Evolutionary conservation across 2,329 filamentous ascomycete species (phyloP).

Genomic region (Penicillium psychrosexuale): DNA sequence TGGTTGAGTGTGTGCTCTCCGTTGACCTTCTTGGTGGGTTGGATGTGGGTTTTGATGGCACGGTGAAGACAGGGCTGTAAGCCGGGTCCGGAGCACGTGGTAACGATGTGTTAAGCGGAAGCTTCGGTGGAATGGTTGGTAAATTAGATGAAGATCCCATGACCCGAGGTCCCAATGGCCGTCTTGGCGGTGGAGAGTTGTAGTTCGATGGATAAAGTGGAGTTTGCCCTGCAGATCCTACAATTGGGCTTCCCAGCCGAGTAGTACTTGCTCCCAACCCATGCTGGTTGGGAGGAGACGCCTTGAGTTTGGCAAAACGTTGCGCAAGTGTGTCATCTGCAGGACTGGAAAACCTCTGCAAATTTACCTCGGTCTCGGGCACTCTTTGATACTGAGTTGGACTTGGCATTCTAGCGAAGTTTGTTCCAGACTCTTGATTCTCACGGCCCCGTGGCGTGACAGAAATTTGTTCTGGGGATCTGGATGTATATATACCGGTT

Average conservation of each 20-base stretch:
- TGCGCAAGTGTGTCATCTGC: constrained; percentile 39
- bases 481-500: constrained; percentile 12
- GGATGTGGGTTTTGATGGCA: constrained; percentile 37
- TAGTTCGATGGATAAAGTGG: constrained; percentile 19
- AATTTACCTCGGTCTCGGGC: constrained; percentile 20
- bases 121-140: constrained; percentile 44
- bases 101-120: constrained; percentile 42
- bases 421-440: constrained; percentile 16
- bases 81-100: constrained; percentile 49
- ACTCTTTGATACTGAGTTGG: constrained; percentile 38
- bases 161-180: constrained; percentile 42
- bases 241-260: constrained; percentile 2
- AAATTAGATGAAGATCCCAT: constrained; percentile 38
- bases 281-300: constrained; percentile 16
- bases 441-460: constrained; percentile 24
- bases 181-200: constrained; percentile 25
- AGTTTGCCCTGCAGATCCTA: constrained; percentile 16
- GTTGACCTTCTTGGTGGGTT: constrained; percentile 42
- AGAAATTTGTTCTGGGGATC: constrained; percentile 12
- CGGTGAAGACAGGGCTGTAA: constrained; percentile 47
- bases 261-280: neutral
- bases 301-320: constrained; percentile 42
- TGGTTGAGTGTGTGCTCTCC: constrained; percentile 40
- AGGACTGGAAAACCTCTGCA: constrained; percentile 27
- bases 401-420: constrained; percentile 40